Evolutionary conservation across 1,284 basidiomycete species (phyloP).

Genomic region (Naganishia sp.): DNA sequence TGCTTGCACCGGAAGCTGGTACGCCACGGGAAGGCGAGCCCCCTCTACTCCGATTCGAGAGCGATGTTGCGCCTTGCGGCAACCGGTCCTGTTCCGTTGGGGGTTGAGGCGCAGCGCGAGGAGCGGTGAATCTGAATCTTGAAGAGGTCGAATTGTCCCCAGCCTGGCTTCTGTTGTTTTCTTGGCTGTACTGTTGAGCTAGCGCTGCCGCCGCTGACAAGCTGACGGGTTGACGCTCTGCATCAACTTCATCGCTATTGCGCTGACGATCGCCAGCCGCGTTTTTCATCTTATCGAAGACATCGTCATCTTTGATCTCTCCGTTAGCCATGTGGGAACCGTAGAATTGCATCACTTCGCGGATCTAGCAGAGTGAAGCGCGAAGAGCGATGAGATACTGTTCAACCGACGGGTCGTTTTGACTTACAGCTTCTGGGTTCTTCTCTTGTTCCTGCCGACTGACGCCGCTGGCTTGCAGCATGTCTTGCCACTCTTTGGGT

Average conservation of each 20-base stretch:
- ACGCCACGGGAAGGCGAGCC: constrained; percentile 40
- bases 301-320: constrained; percentile 56
- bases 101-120: constrained; percentile 31
- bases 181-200: constrained; percentile 13
- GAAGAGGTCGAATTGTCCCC: constrained; percentile 10
- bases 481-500: constrained; percentile 98
- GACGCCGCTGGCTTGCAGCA: constrained; percentile 94
- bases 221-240: constrained; percentile 6
- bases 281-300: constrained; percentile 72
- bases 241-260: constrained; percentile 29
- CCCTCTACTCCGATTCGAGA: constrained; percentile 15
- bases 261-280: constrained; percentile 42
- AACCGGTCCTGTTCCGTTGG: constrained; percentile 24
- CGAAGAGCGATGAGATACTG: not conserved
- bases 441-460: constrained; percentile 92
- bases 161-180: not conserved
- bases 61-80: constrained; percentile 5
- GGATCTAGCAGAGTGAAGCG: constrained; percentile 56
- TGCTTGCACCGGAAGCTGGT: constrained; percentile 55
- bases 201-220: constrained; percentile 21
- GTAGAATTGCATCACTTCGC: constrained; percentile 99
- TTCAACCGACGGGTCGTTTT: not conserved
- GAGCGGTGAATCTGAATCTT: constrained; percentile 26
- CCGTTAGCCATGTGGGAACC: constrained; percentile 58
- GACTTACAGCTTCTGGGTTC: constrained; percentile 81